Evolutionary conservation across 2,329 filamentous ascomycete species (phyloP), one percentile per base, ranked within the genome.

Genomic region (Penicillium glabrum): DNA sequence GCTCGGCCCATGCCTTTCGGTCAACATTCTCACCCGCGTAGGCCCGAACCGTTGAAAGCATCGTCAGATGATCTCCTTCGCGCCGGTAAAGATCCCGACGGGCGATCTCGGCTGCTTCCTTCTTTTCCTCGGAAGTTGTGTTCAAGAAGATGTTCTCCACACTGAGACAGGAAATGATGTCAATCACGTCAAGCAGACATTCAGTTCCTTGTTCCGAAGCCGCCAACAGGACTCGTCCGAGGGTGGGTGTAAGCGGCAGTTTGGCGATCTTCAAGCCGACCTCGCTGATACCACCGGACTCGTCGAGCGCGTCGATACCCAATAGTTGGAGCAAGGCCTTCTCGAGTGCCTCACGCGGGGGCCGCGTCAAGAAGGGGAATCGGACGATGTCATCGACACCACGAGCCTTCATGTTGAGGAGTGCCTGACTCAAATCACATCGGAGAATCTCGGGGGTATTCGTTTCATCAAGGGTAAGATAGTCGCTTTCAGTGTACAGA

Each of bases 351-450:
- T 96, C 89, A 3, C 86, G 77, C 9, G 90, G 86, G 0, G 95
- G 95, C 0, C 84, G 83, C 54, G 96, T 92, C 71, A 98, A 87
- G 47, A 97, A 85, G 0, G 93, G 91, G 60, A 99, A 99, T 0
- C 82, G 79, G 21, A 92, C 79, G 2, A 96, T 84, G 68, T 98
- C 89, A 26, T 90, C 82, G 13, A 98, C 87, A 0, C 93, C 92
- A 53, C 92, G 85, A 0, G 93, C 92, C 73, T 96, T 97, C 89
- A 99, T 96, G 0, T 90, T 96, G 10, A 99, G 79, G 1, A 97
- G 82, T 0, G 93, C 90, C 33, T 91, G 89, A 21, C 92, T 85
- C 6, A 98, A 83, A 72, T 99, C 93, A 68, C 91, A 96, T 21
- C 95, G 86, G 11, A 97, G 77, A 11, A 99, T 97, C 71, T 99